Conservation (phyloP, 2,329 filamentous ascomycete species). For the Pyrenochaeta sp. region DNA sequence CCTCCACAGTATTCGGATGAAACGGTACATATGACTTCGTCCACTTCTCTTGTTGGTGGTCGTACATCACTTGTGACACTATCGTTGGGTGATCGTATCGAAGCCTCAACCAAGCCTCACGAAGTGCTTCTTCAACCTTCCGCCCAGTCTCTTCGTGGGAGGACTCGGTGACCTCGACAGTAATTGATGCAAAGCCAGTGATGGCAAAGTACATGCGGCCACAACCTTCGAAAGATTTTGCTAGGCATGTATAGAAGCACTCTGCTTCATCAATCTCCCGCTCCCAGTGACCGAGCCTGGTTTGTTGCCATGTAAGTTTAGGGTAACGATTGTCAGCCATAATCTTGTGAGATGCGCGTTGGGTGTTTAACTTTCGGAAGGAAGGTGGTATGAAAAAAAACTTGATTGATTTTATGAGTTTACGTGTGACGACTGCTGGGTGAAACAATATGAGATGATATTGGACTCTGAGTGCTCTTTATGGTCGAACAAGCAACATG, state of each 20-base stretch:
- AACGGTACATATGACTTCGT: conserved; percentile 38
- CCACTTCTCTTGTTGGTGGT: conserved; percentile 21
- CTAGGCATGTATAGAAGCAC: conserved; percentile 51
- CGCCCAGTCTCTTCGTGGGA: not conserved
- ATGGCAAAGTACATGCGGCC: conserved; percentile 55
- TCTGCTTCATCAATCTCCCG: conserved; percentile 55
- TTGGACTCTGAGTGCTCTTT: too few species aligned
- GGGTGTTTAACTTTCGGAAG: too few species aligned
- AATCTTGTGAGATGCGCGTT: not conserved
- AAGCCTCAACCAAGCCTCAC: conserved; percentile 46
- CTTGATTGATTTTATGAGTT: too few species aligned
- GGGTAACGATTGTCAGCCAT: conserved; percentile 6
- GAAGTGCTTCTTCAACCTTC: conserved; percentile 40
- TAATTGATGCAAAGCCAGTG: conserved; percentile 46
- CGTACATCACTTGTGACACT: conserved; percentile 33
- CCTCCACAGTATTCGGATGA: conserved; percentile 8
- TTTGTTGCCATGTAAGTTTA: conserved; percentile 2
- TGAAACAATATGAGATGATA: too few species aligned
- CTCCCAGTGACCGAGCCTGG: conserved; percentile 31
- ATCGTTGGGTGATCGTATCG: conserved; percentile 48
- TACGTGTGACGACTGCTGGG: too few species aligned
- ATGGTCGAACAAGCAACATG: too few species aligned
- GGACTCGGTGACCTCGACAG: not conserved
- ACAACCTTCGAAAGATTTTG: conserved; percentile 46
- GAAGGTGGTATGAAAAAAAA: too few species aligned